Evolutionary conservation across 352 stramenopile genomes (phyloP).

Genomic region (Blastocystis sp.): DNA sequence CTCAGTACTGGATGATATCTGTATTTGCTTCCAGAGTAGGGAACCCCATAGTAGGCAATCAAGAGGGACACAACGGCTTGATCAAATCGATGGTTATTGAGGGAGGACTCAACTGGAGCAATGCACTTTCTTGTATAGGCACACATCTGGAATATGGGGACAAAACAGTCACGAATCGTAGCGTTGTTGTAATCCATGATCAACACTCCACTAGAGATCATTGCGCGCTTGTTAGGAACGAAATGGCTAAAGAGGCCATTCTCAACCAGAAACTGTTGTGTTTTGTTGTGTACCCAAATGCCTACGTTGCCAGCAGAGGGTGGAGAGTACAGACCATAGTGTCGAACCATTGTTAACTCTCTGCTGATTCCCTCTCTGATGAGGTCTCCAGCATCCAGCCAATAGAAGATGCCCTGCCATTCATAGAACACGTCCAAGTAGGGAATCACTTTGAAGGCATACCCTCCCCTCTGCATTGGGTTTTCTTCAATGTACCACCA

Average conservation of each 20-base stretch:
- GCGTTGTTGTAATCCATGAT: not conserved
- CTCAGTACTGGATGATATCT: not conserved
- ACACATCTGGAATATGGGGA: not conserved
- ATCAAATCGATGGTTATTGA: conserved; percentile 18
- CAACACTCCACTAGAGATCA: not conserved
- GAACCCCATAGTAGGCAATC: not conserved
- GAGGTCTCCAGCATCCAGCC: conserved; percentile 3
- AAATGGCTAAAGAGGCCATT: not conserved
- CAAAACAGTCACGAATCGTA: not conserved
- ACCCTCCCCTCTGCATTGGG: not conserved
- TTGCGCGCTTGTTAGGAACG: not conserved
- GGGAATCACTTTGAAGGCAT: conserved; percentile 22
- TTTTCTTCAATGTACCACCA: not conserved
- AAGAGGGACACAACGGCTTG: conserved; percentile 6
- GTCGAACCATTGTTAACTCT: not conserved
- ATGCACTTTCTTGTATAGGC: conserved; percentile 48
- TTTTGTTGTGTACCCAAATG: not conserved
- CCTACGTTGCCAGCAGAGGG: not conserved
- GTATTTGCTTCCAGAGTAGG: not conserved
- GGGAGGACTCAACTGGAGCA: not conserved
- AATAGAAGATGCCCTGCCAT: not conserved
- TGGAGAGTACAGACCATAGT: conserved; percentile 18
- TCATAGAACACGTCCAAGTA: conserved; percentile 12
- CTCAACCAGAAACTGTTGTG: not conserved
- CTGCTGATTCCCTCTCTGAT: not conserved